phyloP scores from a whole-genome alignment of 441 rosid species.

The Pelargonium australe region DNA sequence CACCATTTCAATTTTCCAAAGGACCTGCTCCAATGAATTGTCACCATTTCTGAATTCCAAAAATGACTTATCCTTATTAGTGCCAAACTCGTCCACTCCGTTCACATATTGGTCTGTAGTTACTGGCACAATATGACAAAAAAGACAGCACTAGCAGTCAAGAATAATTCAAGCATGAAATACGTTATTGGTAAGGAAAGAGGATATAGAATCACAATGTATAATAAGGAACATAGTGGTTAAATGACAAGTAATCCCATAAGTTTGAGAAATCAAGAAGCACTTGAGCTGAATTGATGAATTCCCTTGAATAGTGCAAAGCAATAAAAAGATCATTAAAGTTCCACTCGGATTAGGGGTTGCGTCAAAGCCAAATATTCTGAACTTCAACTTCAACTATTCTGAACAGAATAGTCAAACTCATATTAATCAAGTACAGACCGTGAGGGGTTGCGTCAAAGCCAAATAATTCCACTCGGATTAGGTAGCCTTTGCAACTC shows the following conservation, averaged over 20 bases:
- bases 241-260: too few species aligned
- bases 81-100: constrained; percentile 31
- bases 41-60: constrained; percentile 48
- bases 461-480: neutral
- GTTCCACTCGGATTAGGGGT: too few species aligned
- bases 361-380: too few species aligned
- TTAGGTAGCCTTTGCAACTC: neutral
- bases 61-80: constrained; percentile 32
- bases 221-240: neutral
- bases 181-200: neutral
- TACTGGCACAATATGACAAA: constrained; percentile 27
- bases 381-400: too few species aligned
- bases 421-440: neutral
- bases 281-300: too few species aligned
- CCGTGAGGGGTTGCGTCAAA: neutral
- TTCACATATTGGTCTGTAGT: constrained; percentile 35
- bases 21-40: constrained; percentile 48
- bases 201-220: neutral
- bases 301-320: too few species aligned
- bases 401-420: neutral
- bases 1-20: constrained; percentile 56
- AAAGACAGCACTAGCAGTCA: constrained; percentile 6
- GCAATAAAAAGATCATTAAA: too few species aligned
- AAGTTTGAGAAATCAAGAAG: too few species aligned
- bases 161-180: neutral